Percentiles rank a stretch among this genome's conserved stretches.
Evolutionary conservation across 192 early-diverging fungal genomes (phyloP).

Genomic region (Lobosporangium transversale): DNA sequence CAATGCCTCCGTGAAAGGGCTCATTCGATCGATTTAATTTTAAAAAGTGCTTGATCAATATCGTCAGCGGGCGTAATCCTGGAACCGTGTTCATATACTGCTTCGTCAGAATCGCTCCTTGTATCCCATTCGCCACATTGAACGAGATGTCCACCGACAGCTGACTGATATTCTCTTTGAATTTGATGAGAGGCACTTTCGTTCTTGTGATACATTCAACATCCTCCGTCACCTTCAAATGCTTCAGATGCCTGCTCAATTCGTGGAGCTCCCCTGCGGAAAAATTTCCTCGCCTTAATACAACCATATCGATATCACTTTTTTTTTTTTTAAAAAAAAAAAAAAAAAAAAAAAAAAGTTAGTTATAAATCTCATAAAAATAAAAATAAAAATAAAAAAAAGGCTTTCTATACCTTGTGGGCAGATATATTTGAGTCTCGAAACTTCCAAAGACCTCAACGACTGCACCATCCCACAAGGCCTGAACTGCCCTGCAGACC

Average conservation of each 20-base stretch:
- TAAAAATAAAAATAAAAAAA: neutral
- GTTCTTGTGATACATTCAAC: constrained; percentile 64
- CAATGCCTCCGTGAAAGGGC: constrained; percentile 90
- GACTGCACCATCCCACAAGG: constrained; percentile 54
- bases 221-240: constrained; percentile 54
- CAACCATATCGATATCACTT: constrained; percentile 39
- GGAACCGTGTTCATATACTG: constrained; percentile 67
- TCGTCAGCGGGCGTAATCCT: constrained; percentile 73
- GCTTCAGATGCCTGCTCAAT: constrained; percentile 41
- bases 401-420: constrained; percentile 72
- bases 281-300: neutral
- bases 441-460: constrained; percentile 90
- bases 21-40: constrained; percentile 82
- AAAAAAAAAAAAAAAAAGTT: neutral
- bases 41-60: constrained; percentile 91
- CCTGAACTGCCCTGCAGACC: constrained; percentile 62
- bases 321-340: neutral
- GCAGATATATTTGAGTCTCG: constrained; percentile 86
- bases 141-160: constrained; percentile 86
- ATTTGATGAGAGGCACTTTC: constrained; percentile 93
- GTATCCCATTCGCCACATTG: constrained; percentile 75
- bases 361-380: neutral
- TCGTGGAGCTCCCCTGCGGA: constrained; percentile 1
- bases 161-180: constrained; percentile 74
- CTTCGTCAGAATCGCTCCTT: constrained; percentile 68